Percentiles rank a stretch among this genome's conserved stretches.
These are phyloP conservation scores for Kernera saxatilis DNA, from an alignment of 345 rosid species.

Conservation along the genomic window DNA sequence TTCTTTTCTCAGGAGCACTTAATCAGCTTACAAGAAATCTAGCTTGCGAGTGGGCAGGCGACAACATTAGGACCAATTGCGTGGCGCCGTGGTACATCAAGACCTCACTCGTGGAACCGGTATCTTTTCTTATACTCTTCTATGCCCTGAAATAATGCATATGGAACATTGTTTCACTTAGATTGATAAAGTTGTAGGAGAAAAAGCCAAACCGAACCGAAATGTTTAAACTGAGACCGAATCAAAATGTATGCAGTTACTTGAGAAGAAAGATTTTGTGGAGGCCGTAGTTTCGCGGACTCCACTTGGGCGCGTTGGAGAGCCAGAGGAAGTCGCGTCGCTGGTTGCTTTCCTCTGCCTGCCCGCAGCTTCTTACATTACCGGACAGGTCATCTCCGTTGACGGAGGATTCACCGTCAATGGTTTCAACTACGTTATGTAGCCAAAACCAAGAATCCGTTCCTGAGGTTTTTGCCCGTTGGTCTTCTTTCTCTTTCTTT, in stretches of 20 bases:
- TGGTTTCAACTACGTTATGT: constrained; percentile 14
- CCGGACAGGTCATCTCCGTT: constrained; percentile 36
- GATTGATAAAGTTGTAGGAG: neutral
- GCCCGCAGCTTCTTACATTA: constrained; percentile 76
- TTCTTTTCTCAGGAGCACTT: constrained; percentile 50
- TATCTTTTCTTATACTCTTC: constrained; percentile 25
- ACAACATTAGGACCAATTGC: constrained; percentile 71
- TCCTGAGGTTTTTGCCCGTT: neutral
- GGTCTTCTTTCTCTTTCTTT: neutral
- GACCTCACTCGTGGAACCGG: constrained; percentile 71
- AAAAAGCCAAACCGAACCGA: neutral
- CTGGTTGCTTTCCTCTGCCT: constrained; percentile 68
- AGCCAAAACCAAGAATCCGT: neutral
- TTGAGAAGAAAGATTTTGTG: constrained; percentile 40
- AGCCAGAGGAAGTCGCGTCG: constrained; percentile 75
- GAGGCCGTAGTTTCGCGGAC: constrained; percentile 53
- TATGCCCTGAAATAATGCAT: neutral
- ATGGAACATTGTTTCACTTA: neutral
- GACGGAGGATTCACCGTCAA: constrained; percentile 35
- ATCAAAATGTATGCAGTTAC: constrained; percentile 37
- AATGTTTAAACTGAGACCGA: neutral
- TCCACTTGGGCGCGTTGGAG: constrained; percentile 71
- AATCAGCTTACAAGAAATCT: constrained; percentile 76
- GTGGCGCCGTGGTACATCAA: constrained; percentile 87
- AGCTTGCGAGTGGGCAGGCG: constrained; percentile 94